Percentiles rank a stretch among this genome's conserved stretches.
These are phyloP conservation scores for Psophocarpus tetragonolobus DNA, from an alignment of 306 rosid species.

Conservation along the genomic window DNA sequence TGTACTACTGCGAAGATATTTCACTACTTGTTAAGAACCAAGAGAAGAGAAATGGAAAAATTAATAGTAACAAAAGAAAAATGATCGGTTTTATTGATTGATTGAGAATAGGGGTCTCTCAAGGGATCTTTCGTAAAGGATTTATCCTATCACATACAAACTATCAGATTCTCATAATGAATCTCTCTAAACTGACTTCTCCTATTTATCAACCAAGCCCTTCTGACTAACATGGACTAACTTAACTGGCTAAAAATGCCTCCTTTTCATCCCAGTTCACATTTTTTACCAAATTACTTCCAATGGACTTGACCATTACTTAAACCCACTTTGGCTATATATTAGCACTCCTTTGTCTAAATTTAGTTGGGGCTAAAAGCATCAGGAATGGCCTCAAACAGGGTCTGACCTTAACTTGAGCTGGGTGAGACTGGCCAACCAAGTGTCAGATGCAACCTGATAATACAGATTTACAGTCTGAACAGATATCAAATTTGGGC, in stretches of 20 bases:
- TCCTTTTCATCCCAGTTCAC: background rate
- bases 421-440: background rate
- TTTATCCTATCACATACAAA: background rate
- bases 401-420: background rate
- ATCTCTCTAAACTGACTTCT: background rate
- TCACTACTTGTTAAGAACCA: background rate
- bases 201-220: background rate
- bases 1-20: slow-evolving; percentile 4
- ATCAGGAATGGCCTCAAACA: background rate
- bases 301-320: background rate
- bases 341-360: background rate
- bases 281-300: background rate
- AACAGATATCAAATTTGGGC: background rate
- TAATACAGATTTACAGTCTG: background rate
- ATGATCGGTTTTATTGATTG: background rate
- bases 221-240: background rate
- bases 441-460: background rate
- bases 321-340: background rate
- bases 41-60: background rate
- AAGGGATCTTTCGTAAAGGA: background rate
- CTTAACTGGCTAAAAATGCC: background rate
- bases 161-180: background rate
- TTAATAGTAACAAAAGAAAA: background rate
- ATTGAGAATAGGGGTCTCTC: background rate
- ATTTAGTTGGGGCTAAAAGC: background rate